These are phyloP conservation scores for Hymenoscyphus infarciens DNA, from an alignment of 2,329 filamentous ascomycete genomes.

Conservation along the genomic window DNA sequence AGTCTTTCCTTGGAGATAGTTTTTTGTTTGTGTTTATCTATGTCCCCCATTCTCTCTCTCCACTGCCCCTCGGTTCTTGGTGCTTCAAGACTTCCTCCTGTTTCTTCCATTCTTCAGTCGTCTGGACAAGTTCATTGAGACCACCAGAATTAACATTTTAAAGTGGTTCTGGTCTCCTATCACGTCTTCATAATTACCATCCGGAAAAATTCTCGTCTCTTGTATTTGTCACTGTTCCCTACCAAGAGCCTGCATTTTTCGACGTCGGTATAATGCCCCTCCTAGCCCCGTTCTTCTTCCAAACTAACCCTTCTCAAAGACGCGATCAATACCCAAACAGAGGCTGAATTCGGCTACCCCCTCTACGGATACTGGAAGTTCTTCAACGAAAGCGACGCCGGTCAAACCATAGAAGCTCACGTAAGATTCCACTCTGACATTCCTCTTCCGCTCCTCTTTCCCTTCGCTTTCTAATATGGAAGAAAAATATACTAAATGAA, in stretches of 20 bases:
- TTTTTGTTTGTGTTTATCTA: too few relatives aligned
- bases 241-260: neutral
- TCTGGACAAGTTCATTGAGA: neutral
- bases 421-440: neutral
- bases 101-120: neutral
- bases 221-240: constrained; percentile 12
- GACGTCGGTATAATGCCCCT: neutral
- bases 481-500: neutral
- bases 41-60: neutral
- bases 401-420: constrained; percentile 3
- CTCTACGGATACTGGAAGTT: constrained; percentile 20
- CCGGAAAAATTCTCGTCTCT: constrained; percentile 12
- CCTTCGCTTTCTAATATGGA: neutral
- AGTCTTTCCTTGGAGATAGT: neutral
- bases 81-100: neutral
- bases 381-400: constrained; percentile 17
- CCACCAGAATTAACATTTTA: neutral
- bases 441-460: neutral
- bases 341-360: constrained; percentile 15
- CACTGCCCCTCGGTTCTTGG: neutral
- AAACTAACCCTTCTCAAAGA: neutral
- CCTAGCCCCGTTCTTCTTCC: neutral
- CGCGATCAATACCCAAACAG: constrained; percentile 10
- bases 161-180: constrained; percentile 16
- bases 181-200: constrained; percentile 15